Percentiles rank a stretch among this genome's conserved stretches.
phyloP scores from a whole-genome alignment of 495 filamentous ascomycete species.

The Penicillium bovifimosum region DNA sequence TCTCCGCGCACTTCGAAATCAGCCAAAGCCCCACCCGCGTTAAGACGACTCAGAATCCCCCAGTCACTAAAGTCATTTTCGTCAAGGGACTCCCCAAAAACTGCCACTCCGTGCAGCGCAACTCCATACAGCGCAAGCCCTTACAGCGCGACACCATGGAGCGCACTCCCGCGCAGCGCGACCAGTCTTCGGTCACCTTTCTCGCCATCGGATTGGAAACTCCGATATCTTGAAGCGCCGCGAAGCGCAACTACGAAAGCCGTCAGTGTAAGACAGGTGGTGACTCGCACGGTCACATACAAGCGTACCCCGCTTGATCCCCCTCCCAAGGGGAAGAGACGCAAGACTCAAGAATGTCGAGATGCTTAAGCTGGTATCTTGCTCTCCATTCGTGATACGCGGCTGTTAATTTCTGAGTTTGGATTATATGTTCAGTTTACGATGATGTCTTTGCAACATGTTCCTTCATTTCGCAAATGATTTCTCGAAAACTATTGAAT shows the following conservation, averaged over 20 bases:
- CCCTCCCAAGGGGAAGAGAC: slow-evolving; percentile 39
- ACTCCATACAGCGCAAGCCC: neutral
- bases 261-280: slow-evolving; percentile 45
- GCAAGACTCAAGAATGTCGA: slow-evolving; percentile 20
- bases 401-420: neutral
- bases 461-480: no score
- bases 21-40: neutral
- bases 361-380: neutral
- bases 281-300: slow-evolving; percentile 46
- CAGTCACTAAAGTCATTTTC: neutral
- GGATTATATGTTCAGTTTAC: neutral
- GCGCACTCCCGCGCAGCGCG: neutral
- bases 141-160: neutral
- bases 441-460: neutral
- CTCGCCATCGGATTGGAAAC: slow-evolving; percentile 36
- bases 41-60: neutral
- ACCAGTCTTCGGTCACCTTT: slow-evolving; percentile 32
- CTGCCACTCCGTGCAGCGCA: neutral
- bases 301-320: slow-evolving; percentile 37
- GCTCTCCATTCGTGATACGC: neutral
- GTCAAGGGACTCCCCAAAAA: neutral
- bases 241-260: slow-evolving; percentile 25
- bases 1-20: slow-evolving; percentile 14
- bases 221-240: slow-evolving; percentile 33
- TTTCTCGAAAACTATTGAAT: neutral